Percentiles rank a stretch among this genome's conserved stretches.
phyloP scores from a whole-genome alignment of 495 filamentous ascomycete genomes.

The Tuber indicum region DNA sequence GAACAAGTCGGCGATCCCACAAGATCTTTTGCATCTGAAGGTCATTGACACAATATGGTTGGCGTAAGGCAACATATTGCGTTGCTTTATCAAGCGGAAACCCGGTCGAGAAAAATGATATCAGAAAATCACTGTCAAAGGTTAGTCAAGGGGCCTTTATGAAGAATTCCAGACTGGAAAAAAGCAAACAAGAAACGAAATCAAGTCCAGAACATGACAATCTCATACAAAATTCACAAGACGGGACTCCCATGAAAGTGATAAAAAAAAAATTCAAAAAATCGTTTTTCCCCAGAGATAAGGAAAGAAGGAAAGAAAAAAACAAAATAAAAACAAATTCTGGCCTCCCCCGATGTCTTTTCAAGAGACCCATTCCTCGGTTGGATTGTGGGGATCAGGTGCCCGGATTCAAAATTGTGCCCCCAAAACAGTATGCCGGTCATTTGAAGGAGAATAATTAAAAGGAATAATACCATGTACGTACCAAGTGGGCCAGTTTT shows the following conservation, averaged over 20 bases:
- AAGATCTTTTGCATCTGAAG: constrained; percentile 96
- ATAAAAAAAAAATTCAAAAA: background rate
- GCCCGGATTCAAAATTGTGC: background rate
- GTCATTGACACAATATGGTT: constrained; percentile 96
- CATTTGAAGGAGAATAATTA: constrained; percentile 5
- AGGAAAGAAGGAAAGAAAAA: background rate
- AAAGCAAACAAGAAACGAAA: background rate
- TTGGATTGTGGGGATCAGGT: background rate
- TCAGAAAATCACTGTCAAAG: constrained; percentile 69
- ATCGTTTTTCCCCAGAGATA: background rate
- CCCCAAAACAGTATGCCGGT: background rate
- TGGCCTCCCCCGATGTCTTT: background rate
- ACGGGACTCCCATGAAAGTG: background rate
- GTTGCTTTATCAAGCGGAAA: constrained; percentile 97
- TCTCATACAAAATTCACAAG: background rate
- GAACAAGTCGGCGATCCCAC: constrained; percentile 88
- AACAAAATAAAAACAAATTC: background rate
- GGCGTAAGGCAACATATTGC: constrained; percentile 80
- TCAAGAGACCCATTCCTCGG: background rate
- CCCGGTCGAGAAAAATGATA: constrained; percentile 95
- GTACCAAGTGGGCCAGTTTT: constrained; percentile 65
- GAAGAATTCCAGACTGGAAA: background rate
- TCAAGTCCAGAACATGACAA: background rate
- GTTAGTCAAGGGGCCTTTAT: background rate
- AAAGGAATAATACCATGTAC: constrained; percentile 18